phyloP scores from a whole-genome alignment of 2,329 filamentous ascomycete genomes.

The Dothistroma septosporum region DNA sequence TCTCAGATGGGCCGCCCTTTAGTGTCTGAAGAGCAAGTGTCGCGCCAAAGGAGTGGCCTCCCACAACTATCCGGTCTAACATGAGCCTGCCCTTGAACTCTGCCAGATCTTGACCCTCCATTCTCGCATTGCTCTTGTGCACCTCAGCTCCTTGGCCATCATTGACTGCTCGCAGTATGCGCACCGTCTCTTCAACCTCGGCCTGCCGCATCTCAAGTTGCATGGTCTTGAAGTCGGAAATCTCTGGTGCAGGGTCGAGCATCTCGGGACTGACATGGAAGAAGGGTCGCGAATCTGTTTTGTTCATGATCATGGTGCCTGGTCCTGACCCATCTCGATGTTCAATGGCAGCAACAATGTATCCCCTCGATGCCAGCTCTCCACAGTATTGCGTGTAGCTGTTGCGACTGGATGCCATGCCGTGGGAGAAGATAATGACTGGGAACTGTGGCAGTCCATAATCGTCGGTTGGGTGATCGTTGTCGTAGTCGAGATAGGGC shows the following conservation, averaged over 20 bases:
- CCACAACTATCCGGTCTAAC: constrained; percentile 53
- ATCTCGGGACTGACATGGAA: constrained; percentile 38
- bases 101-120: constrained; percentile 46
- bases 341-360: constrained; percentile 46
- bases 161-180: constrained; percentile 40
- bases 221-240: constrained; percentile 38
- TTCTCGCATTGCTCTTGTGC: constrained; percentile 45
- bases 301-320: constrained; percentile 39
- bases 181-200: constrained; percentile 45
- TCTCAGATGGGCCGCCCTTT: constrained; percentile 44
- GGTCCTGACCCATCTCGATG: constrained; percentile 47
- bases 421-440: constrained; percentile 46
- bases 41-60: constrained; percentile 63
- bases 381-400: constrained; percentile 46
- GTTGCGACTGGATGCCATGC: constrained; percentile 45
- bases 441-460: constrained; percentile 36
- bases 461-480: constrained; percentile 28
- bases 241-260: constrained; percentile 30
- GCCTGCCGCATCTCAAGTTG: constrained; percentile 45
- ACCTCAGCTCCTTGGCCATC: constrained; percentile 35
- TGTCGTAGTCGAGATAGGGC: constrained; percentile 7
- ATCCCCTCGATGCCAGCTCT: constrained; percentile 45
- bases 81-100: constrained; percentile 55
- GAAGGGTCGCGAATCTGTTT: constrained; percentile 34
- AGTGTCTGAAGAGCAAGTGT: constrained; percentile 60